These are phyloP conservation scores for Periconia digitata DNA, from an alignment of 2,329 filamentous ascomycete species.

Conservation along the genomic window DNA sequence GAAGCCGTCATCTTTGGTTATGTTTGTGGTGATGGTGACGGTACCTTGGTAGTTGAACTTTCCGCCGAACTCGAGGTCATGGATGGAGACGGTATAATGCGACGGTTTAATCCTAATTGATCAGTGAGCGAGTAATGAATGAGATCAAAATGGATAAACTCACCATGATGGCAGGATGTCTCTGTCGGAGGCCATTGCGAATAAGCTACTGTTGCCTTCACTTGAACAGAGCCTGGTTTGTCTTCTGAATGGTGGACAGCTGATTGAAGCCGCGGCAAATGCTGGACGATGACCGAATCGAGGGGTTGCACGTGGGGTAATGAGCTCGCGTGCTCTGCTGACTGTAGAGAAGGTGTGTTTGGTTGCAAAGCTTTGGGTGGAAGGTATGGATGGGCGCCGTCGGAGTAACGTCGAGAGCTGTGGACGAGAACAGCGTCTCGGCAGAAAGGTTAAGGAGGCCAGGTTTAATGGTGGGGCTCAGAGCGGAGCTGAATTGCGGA, in stretches of 20 bases:
- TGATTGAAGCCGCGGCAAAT: conserved; percentile 15
- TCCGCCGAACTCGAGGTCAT: conserved; percentile 71
- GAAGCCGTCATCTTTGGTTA: conserved; percentile 64
- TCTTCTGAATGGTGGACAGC: conserved; percentile 12
- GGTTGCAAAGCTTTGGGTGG: conserved; percentile 11
- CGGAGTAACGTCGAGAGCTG: too few relatives aligned
- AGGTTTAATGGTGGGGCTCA: conserved; percentile 26
- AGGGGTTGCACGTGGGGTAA: conserved; percentile 14
- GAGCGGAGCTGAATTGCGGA: conserved; percentile 5
- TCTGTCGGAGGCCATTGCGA: conserved; percentile 49
- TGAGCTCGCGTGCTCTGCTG: conserved; percentile 19
- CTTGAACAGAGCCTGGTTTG: conserved; percentile 36
- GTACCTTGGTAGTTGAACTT: conserved; percentile 83
- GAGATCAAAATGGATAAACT: conserved; percentile 15
- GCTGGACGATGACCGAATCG: conserved; percentile 17
- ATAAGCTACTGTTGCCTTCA: conserved; percentile 33
- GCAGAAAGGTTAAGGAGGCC: conserved; percentile 30
- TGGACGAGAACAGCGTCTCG: conserved; percentile 41
- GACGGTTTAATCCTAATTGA: conserved; percentile 69
- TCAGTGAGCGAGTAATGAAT: not conserved
- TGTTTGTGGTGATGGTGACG: conserved; percentile 75
- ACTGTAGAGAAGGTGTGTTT: conserved; percentile 17
- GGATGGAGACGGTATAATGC: conserved; percentile 83
- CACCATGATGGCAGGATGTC: conserved; percentile 50
- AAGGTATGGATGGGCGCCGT: too few relatives aligned